Evolutionary conservation across 306 rosid species (phyloP), one percentile per base, ranked within the genome.

Genomic region (Lathyrus tuberosus): DNA sequence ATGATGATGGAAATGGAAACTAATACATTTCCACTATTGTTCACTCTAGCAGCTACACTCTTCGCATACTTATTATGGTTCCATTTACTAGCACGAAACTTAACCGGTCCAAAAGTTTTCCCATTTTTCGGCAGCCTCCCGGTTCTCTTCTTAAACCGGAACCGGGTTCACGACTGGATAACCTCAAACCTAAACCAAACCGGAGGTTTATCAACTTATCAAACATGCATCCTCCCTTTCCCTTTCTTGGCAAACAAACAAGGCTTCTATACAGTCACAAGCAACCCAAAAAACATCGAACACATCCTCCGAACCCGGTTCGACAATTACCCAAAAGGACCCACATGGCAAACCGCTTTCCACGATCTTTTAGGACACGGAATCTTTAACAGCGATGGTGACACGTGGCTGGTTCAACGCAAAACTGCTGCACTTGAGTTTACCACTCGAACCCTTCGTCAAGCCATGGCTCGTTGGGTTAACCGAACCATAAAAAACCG

Each of bases 381-480:
- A 49, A 93, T 91, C 4, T 93, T 93, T 84, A 93, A 93, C 51
- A 90, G 97, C 62, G 98, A 93, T 46, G 96, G 98, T 0, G 97
- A 90, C 40, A 86, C 91, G 12, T 93, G 98, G 98, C 86, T 93
- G 17, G 80, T 90, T 35, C 98, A 93, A 49, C 85, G 98, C 5
- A 93, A 93, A 71, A 93, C 98, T n/a, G 98, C 98, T 1, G 98
- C 98, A 15, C 66, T 93, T 2, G 98, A 93, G 77, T 93, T 93
- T 84, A 93, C 98, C 2, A 88, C 97, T 0, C 76, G 97, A 51
- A 93, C 98, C 8, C 80, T 93, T 6, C 81, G 96, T 2, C 91
- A 84, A 49, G 98, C 97, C 51, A 93, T 93, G 98, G 94, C 88
- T 51, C 87, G 98, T 3, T 93, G 98, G 98, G 97, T 93, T 70